Base-by-base conservation (phyloP, 2,329 filamentous ascomycete species). In the Arthrobotrys megalospora region DNA sequence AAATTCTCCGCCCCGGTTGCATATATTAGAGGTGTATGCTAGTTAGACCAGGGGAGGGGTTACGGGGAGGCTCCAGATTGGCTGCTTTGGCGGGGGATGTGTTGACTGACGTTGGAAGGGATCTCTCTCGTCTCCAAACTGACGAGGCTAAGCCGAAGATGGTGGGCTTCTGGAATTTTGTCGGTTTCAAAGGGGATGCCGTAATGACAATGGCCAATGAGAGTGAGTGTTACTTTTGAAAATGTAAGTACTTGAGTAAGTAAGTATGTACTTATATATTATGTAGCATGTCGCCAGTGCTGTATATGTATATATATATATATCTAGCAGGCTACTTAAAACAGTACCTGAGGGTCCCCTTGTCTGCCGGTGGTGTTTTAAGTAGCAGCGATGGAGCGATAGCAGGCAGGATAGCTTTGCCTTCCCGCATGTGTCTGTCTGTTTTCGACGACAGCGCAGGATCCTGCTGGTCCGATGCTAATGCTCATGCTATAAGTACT, bases 71-170 rank as follows among this genome's bases (percentile, higher is more conserved):
- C 16, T 8, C 34, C 10, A 16, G 24, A 66, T 38, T 52, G 47
- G 41, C 11, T 47, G 50, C n/a, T 7, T 55, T 36, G 43, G 19
- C 41, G 60, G 36, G 28, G 34, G 53, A 64, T 69, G 65, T 65
- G 70, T 55, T 76, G 58, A 53, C 6, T 19, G 68, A 65, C 47
- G 60, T 72, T 72, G 58, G 36, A 34, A 45, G 19, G 11, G 7
- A 11, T 32, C 8, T 16, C 6, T 21, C 6, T 52, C 32, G 12
- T 3, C 38, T 24, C 10, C 6, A 14, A 55, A 43, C 3, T 0
- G 47, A 6, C 48, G 24, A 34, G 36, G 41, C 60, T 66, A 63
- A 21, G 58, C 55, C 62, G 62, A 65, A 65, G 45, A 38, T 50
- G 62, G 62, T 14, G 38, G 38, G 47, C 19, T 53, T 53, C 64